Base-by-base conservation (phyloP, 257 asterid species). In the Parsonsia alboflavescens region DNA sequence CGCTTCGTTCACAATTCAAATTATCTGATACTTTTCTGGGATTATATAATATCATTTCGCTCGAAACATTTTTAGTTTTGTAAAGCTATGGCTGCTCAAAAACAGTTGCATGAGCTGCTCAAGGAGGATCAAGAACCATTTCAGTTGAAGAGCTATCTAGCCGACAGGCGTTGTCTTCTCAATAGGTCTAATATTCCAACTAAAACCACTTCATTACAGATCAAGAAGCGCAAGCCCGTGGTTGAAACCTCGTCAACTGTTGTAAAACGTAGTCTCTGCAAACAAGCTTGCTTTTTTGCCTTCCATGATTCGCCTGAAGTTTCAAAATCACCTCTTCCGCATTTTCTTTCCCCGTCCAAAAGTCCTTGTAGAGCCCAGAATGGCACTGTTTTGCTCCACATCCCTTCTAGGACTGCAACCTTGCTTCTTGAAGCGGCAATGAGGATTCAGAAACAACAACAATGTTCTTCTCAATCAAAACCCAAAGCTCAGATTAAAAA, bases 81-180 rank as follows among this genome's bases (percentile, higher is more conserved):
- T 41, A 10, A 17, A 1, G 1, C 77, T 39, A 77, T 66, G 74
- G 73, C 76, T 13, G 82, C 84, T 63, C 72, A 70, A 44, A 85
- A 84, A 77, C 86, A 83, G 77, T 71, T 89, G 45, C 88, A 86
- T 73, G 96, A 91, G 87, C 90, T 93, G 0, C 82, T 93, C 10
- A 75, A 82, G 66, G 89, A 93, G 64, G 96, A 93, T 70, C 97
- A 93, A 70, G 97, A 93, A 41, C 98, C 96, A 0, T 93, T 93
- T 61, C 93, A 80, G 2, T 83, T 93, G 19, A 83, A 85, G 64
- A 75, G 22, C 53, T 85, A 89, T 89, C 84, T 85, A 44, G 75
- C 89, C 3, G 89, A 88, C 39, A 71, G 79, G 30, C 87, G 84
- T 50, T 78, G 83, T 64, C 88, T 80, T 39, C 65, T 93, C 64